Evolutionary conservation across 805 yeast species (phyloP).

Genomic region (Lachancea sp.): DNA sequence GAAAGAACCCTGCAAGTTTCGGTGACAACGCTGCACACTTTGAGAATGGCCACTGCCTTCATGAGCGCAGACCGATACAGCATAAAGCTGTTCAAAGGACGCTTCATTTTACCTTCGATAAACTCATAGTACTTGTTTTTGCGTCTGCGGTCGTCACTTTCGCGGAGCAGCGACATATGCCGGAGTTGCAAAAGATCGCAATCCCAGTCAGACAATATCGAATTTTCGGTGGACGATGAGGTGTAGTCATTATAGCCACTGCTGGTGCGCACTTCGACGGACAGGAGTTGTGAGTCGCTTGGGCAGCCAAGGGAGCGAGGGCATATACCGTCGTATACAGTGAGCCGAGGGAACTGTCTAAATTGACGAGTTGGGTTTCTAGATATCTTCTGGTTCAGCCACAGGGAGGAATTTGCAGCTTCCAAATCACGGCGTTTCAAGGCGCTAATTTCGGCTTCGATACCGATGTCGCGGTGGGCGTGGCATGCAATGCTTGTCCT

Average conservation of each 20-base stretch:
- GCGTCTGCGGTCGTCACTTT: conserved; percentile 12
- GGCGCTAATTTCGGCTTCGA: not conserved
- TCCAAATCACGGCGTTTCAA: conserved; percentile 4
- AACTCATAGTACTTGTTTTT: conserved; percentile 12
- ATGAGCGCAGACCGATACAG: conserved; percentile 10
- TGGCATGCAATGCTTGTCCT: not conserved
- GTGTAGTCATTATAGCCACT: conserved; percentile 11
- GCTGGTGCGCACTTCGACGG: conserved; percentile 11
- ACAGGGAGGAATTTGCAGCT: conserved; percentile 2
- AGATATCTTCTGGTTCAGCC: conserved; percentile 8
- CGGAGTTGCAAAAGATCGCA: conserved; percentile 7
- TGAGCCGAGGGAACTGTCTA: conserved; percentile 11
- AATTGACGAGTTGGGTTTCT: conserved; percentile 3
- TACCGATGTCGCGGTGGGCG: not conserved
- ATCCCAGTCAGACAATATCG: conserved; percentile 6
- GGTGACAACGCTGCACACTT: conserved; percentile 9
- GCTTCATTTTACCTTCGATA: conserved; percentile 12
- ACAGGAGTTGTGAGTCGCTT: not conserved
- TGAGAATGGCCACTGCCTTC: conserved; percentile 10
- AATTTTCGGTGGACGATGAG: not conserved
- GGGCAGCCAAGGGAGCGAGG: not conserved
- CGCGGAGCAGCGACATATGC: conserved; percentile 10
- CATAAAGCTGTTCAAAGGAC: conserved; percentile 13
- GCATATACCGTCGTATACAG: conserved; percentile 3
- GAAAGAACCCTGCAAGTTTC: conserved; percentile 7